Evolutionary conservation across 164 flowering plant genomes (phyloP).

Genomic region (Vitis riparia): DNA sequence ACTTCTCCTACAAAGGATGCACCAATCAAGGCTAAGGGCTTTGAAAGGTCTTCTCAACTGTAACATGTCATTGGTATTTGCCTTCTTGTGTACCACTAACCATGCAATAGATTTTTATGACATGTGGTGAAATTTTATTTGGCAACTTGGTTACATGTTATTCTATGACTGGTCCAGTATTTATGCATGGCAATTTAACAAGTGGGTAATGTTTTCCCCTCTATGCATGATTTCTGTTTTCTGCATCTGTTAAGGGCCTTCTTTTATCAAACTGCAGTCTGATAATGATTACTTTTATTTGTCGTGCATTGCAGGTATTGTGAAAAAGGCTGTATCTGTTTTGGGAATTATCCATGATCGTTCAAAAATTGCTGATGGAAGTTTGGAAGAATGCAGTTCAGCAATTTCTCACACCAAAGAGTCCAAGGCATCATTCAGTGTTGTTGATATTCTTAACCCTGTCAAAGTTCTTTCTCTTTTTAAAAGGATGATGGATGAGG

Average conservation of each 20-base stretch:
- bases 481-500: conserved; percentile 78
- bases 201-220: not conserved
- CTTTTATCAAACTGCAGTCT: not conserved
- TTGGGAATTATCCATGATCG: conserved; percentile 66
- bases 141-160: no score
- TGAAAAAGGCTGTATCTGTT: conserved; percentile 48
- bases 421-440: conserved; percentile 33
- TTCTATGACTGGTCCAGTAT: no score
- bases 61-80: no score
- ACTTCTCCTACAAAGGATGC: no score
- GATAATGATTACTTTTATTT: not conserved
- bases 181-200: no score
- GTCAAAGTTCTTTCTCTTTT: conserved; percentile 58
- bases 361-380: conserved; percentile 42
- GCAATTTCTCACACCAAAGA: conserved; percentile 60
- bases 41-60: no score
- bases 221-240: not conserved
- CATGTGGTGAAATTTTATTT: no score
- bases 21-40: no score
- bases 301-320: conserved; percentile 48
- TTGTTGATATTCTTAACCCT: conserved; percentile 51
- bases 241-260: not conserved
- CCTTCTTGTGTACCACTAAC: no score
- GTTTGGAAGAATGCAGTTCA: conserved; percentile 39
- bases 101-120: no score